These are phyloP conservation scores for Fusarium neocosmosporiellum DNA, from an alignment of 2,329 filamentous ascomycete species.

Conservation along the genomic window DNA sequence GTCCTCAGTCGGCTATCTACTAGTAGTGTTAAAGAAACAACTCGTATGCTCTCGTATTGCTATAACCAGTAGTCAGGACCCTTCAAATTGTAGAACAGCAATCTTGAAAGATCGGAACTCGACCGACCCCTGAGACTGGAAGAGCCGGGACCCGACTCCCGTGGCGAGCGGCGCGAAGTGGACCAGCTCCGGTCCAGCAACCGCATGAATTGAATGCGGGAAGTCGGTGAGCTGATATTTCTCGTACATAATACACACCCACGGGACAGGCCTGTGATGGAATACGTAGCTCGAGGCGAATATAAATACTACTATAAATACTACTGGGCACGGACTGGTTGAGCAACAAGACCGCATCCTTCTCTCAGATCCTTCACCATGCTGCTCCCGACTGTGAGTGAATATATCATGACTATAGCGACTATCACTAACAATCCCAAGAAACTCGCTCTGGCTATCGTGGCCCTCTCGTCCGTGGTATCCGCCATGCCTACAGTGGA, in stretches of 20 bases:
- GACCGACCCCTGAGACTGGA: neutral
- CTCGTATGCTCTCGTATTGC: too few relatives aligned
- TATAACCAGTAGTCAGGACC: too few relatives aligned
- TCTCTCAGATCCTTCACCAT: neutral
- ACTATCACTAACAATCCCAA: neutral
- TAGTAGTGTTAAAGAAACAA: too few relatives aligned
- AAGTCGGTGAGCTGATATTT: neutral
- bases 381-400: neutral
- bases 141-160: neutral
- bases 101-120: neutral
- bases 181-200: neutral
- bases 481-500: neutral
- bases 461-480: neutral
- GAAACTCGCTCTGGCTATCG: neutral
- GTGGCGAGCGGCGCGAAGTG: neutral
- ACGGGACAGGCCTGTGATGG: neutral
- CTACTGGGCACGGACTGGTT: fast-evolving
- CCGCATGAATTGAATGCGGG: neutral
- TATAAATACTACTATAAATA: neutral
- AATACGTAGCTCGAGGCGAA: neutral
- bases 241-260: neutral
- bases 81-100: neutral
- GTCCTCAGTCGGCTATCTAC: too few relatives aligned
- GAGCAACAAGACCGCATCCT: neutral
- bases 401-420: neutral